These are phyloP conservation scores for Decorospora gaudefroyi DNA, from an alignment of 2,329 filamentous ascomycete genomes.

Conservation along the genomic window DNA sequence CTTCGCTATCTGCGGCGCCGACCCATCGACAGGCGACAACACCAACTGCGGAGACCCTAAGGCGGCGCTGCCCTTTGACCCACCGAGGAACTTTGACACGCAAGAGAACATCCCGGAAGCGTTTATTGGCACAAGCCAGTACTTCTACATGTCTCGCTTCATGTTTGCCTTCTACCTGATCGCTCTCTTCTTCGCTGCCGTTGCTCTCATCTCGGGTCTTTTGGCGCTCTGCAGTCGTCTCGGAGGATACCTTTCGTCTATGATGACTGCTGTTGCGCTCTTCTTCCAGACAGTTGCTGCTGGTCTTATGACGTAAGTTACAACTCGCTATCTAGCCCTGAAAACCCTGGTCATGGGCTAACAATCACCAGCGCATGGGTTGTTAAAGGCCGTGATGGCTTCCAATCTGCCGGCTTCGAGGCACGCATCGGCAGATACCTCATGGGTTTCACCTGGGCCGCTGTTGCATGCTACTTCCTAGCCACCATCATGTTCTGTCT, in stretches of 20 bases:
- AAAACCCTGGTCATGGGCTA: constrained; percentile 6
- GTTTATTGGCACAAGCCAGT: constrained; percentile 64
- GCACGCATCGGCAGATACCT: constrained; percentile 69
- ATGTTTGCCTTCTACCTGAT: constrained; percentile 91
- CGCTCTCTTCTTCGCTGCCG: constrained; percentile 74
- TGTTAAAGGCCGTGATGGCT: constrained; percentile 70
- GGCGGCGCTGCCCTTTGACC: constrained; percentile 69
- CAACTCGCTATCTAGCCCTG: constrained; percentile 1
- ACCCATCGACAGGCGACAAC: constrained; percentile 56
- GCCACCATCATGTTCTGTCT: constrained; percentile 70
- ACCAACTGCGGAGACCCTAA: constrained; percentile 66
- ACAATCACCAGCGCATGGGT: constrained; percentile 61
- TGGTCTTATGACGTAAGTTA: constrained; percentile 73
- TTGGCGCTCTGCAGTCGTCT: constrained; percentile 73
- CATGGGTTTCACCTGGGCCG: constrained; percentile 78
- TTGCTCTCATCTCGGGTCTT: constrained; percentile 69
- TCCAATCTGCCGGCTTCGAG: constrained; percentile 59
- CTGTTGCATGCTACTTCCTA: constrained; percentile 68
- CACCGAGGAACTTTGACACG: constrained; percentile 65
- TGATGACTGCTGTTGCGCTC: constrained; percentile 64
- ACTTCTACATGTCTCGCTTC: constrained; percentile 87
- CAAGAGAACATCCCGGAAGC: constrained; percentile 56
- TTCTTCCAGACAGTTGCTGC: constrained; percentile 71
- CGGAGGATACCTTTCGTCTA: constrained; percentile 67
- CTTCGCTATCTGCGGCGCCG: constrained; percentile 76